phyloP scores from a whole-genome alignment of 2,329 filamentous ascomycete genomes.

The Penicillium sp. region DNA sequence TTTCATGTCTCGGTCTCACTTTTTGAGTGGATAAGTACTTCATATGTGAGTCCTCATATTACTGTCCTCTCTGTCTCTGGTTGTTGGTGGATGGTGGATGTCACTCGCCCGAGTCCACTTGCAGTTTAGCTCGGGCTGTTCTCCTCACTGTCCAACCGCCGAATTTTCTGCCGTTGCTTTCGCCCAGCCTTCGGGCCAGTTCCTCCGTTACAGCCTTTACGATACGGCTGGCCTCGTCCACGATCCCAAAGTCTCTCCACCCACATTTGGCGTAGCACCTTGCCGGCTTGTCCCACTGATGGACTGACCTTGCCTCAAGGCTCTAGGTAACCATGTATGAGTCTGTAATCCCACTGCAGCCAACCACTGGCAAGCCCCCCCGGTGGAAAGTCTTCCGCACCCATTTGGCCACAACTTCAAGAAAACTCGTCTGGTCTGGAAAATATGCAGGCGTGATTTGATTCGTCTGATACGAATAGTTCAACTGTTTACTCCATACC shows the following conservation, averaged over 20 bases:
- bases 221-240: slow-evolving; percentile 1
- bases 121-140: slow-evolving; percentile 7
- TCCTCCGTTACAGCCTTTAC: too few species aligned
- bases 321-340: background rate
- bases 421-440: too few species aligned
- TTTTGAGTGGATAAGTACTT: slow-evolving; percentile 11
- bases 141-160: slow-evolving; percentile 20
- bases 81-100: background rate
- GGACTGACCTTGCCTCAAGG: slow-evolving; percentile 9
- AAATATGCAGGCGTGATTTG: background rate
- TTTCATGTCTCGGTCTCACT: slow-evolving; percentile 13
- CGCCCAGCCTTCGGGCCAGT: slow-evolving; percentile 2
- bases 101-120: slow-evolving; percentile 8
- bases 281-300: slow-evolving; percentile 9
- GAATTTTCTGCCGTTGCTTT: slow-evolving; percentile 13
- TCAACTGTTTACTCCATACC: background rate
- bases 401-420: background rate
- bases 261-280: slow-evolving; percentile 5
- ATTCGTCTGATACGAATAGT: slow-evolving; percentile 7
- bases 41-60: slow-evolving; percentile 11
- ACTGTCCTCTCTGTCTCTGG: slow-evolving; percentile 8
- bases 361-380: background rate
- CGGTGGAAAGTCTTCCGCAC: background rate
- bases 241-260: slow-evolving; percentile 11
- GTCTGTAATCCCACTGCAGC: background rate